Base-by-base conservation (phyloP, 768 basidiomycete species). In the Termitomyces sp. region DNA sequence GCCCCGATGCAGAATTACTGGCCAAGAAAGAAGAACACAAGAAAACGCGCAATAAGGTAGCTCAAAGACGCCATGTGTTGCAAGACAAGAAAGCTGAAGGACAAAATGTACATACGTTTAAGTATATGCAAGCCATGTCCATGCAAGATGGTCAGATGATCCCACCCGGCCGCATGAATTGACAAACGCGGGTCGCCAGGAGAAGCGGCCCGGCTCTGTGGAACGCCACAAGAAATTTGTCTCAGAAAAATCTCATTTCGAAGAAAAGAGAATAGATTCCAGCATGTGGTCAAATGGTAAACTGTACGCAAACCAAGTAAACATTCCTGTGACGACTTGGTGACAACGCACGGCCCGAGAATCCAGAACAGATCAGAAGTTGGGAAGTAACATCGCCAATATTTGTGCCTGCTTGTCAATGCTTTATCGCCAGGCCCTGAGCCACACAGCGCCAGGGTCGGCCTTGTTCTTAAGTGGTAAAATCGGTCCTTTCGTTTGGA, bases 381-480 rank as follows among this genome's bases (percentile, higher is more conserved):
- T 30, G 6, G 6, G 30, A 30, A 7, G 4, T 38, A 38, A 18
- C 12, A 22, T 9, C 18, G 26, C 8, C 28, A 18, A 4, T 51
- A 32, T 46, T 58, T 53, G 32, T 16, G 3, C 1, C 14, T 58
- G 36, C 6, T 54, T 59, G 53, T 26, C 36, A 12, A 4, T 53
- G 57, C 22, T 54, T 59, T 54, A 59, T 59, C 47, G 28, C 43
- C 26, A 58, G 6, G 36, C 9, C 18, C 9, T 12, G 10, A 16
- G 5, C 58, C 58, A 38, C 7, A 36, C 32, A 45, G 4, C 30
- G 18, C 33, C 36, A 22, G 33, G 61, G 62, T 65, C 64, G 53
- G 56, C 42, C 42, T 20, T 36, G 38, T 59, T 53, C 63, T 60
- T 50, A 64, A 62, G 59, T 58, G 59, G 64, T 55, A 65, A 61